Evolutionary conservation across 352 stramenopile species (phyloP).

Genomic region (Pythium myriotylum): DNA sequence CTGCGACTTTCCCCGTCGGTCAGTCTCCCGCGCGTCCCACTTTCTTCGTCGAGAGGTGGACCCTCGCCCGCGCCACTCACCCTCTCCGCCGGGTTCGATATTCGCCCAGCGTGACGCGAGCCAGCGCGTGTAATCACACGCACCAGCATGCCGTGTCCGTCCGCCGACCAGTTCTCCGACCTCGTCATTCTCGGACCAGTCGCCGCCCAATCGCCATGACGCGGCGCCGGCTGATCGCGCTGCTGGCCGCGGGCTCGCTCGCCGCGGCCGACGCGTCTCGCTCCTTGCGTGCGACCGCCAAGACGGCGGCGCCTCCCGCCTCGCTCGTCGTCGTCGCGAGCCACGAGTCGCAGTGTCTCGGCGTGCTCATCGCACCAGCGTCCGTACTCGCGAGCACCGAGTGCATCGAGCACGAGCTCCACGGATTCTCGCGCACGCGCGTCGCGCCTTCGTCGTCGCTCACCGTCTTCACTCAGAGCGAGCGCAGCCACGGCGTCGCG

Average conservation of each 20-base stretch:
- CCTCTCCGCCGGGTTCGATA: slow-evolving; percentile 1
- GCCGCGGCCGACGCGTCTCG: background rate
- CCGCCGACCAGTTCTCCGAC: background rate
- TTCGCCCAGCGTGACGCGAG: background rate
- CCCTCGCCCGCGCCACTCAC: slow-evolving; percentile 2
- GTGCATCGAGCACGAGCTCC: slow-evolving; percentile 23
- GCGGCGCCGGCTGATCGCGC: background rate
- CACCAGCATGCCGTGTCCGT: background rate
- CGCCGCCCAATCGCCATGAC: background rate
- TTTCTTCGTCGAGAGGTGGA: slow-evolving; percentile 11
- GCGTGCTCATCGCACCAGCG: slow-evolving; percentile 21
- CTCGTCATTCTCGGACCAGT: background rate
- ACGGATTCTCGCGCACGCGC: background rate
- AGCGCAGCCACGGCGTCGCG: background rate
- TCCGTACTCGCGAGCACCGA: slow-evolving; percentile 19
- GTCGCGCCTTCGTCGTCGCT: background rate
- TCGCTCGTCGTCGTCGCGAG: slow-evolving; percentile 12
- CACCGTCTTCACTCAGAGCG: background rate
- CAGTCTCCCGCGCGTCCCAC: slow-evolving; percentile 5
- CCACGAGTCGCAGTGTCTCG: slow-evolving; percentile 10
- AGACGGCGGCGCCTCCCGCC: background rate
- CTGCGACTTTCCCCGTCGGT: background rate
- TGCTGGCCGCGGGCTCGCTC: background rate
- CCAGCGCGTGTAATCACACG: slow-evolving; percentile 6
- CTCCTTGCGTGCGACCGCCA: too few relatives aligned